These are phyloP conservation scores for Aaosphaeria pasadenensis DNA, from an alignment of 2,329 filamentous ascomycete genomes.

Conservation along the genomic window DNA sequence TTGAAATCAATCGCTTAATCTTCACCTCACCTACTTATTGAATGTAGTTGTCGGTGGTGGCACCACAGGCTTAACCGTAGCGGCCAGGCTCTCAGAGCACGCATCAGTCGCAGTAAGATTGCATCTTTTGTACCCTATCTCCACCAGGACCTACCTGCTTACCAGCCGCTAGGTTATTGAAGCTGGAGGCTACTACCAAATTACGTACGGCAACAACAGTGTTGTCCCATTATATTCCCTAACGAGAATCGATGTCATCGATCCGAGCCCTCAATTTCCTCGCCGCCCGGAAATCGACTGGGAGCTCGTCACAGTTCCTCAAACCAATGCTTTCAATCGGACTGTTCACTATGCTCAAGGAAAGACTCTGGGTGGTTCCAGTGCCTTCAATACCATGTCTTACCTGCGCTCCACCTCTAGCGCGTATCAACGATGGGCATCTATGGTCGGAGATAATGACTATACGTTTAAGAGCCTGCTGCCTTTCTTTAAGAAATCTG, in stretches of 20 bases:
- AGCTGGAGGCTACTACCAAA: slow-evolving; percentile 5
- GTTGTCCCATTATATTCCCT: slow-evolving; percentile 6
- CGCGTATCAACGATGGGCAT: slow-evolving; percentile 19
- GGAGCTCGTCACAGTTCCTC: slow-evolving; percentile 24
- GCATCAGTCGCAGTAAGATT: slow-evolving; percentile 11
- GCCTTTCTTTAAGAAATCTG: slow-evolving; percentile 21
- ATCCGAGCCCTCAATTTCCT: slow-evolving; percentile 6
- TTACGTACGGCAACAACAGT: slow-evolving; percentile 22
- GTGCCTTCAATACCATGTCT: slow-evolving; percentile 11
- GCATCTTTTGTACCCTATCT: background rate
- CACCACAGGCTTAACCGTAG: slow-evolving; percentile 14
- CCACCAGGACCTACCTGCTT: slow-evolving; percentile 9
- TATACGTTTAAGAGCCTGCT: slow-evolving; percentile 18
- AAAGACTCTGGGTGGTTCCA: slow-evolving; percentile 23
- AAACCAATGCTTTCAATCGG: slow-evolving; percentile 15
- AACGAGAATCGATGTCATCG: slow-evolving; percentile 9
- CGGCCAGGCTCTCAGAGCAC: slow-evolving; percentile 17
- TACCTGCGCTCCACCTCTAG: slow-evolving; percentile 4
- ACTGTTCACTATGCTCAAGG: slow-evolving; percentile 25
- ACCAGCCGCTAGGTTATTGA: slow-evolving; percentile 25
- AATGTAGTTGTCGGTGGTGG: slow-evolving; percentile 16
- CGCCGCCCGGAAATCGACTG: slow-evolving; percentile 26
- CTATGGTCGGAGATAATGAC: slow-evolving; percentile 17
- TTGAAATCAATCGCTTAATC: background rate
- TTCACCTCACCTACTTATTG: background rate